Evolutionary conservation across 306 rosid genomes (phyloP).

Genomic region (Cicer yamashitae): DNA sequence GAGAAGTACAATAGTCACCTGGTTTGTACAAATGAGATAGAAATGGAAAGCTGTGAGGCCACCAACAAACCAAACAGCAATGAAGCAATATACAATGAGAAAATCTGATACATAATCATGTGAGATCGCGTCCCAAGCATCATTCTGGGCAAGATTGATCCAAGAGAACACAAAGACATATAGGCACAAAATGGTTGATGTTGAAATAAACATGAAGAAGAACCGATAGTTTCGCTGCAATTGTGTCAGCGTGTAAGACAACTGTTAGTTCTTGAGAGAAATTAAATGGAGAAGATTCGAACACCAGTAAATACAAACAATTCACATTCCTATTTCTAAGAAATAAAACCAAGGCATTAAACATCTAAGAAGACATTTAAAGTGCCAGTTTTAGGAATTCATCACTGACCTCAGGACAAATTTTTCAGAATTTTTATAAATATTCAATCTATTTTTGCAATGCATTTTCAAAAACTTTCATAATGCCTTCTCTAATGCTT

Average conservation of each 20-base stretch:
- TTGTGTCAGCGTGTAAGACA: conserved; percentile 29
- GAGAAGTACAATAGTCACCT: conserved; percentile 62
- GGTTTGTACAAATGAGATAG: conserved; percentile 83
- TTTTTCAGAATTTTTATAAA: too few relatives aligned
- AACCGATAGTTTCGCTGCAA: conserved; percentile 94
- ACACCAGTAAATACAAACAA: conserved; percentile 11
- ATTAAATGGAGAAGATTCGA: conserved; percentile 24
- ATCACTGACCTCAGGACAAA: too few relatives aligned
- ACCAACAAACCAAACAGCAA: conserved; percentile 93
- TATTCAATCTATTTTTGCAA: too few relatives aligned
- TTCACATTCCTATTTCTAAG: conserved; percentile 20
- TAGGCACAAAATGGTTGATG: conserved; percentile 84
- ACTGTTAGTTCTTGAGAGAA: conserved; percentile 46
- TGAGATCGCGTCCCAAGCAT: conserved; percentile 52
- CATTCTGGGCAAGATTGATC: conserved; percentile 50
- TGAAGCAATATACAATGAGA: conserved; percentile 75
- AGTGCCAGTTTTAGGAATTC: neutral
- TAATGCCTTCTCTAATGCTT: too few relatives aligned
- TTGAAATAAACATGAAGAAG: conserved; percentile 89
- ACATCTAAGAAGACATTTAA: conserved; percentile 20
- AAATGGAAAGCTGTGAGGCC: conserved; percentile 94
- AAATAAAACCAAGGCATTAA: conserved; percentile 25
- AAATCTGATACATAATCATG: conserved; percentile 67
- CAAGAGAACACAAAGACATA: conserved; percentile 76
- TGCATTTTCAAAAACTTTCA: too few relatives aligned